Conservation (phyloP, 441 rosid genomes). For the Iberis amara region DNA sequence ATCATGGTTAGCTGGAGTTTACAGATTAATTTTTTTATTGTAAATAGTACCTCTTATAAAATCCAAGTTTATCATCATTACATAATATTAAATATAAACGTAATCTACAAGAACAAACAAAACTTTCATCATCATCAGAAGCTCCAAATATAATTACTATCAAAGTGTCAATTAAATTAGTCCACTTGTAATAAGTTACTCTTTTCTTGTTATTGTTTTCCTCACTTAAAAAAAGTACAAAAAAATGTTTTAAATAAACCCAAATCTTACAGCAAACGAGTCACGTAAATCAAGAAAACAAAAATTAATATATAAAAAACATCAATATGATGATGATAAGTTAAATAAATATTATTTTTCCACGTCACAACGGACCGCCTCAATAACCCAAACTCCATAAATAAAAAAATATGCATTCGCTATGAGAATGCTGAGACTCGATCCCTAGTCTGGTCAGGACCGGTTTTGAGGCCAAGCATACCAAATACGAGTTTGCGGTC, state of each 20-base stretch:
- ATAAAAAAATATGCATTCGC: no score
- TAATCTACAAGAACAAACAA: slow-evolving; percentile 18
- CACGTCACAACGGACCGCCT: no score
- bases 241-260: not conserved
- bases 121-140: slow-evolving; percentile 19
- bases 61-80: slow-evolving; percentile 22
- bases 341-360: no score
- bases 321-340: slow-evolving; percentile 13
- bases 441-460: no score
- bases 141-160: slow-evolving; percentile 8
- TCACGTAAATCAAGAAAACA: slow-evolving; percentile 25
- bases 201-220: slow-evolving; percentile 13
- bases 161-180: slow-evolving; percentile 5
- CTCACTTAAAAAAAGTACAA: slow-evolving; percentile 12
- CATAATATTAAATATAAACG: slow-evolving; percentile 1
- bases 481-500: no score
- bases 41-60: slow-evolving; percentile 13
- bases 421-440: no score
- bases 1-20: slow-evolving; percentile 26
- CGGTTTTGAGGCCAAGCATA: no score
- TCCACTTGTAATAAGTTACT: slow-evolving; percentile 15
- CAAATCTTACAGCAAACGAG: slow-evolving; percentile 28
- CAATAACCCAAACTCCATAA: no score
- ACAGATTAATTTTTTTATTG: slow-evolving; percentile 7
- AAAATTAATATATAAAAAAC: not conserved